Evolutionary conservation across 2,329 filamentous ascomycete genomes (phyloP), one percentile per base, ranked within the genome.

Genomic region (Colletotrichum chlorophyti): DNA sequence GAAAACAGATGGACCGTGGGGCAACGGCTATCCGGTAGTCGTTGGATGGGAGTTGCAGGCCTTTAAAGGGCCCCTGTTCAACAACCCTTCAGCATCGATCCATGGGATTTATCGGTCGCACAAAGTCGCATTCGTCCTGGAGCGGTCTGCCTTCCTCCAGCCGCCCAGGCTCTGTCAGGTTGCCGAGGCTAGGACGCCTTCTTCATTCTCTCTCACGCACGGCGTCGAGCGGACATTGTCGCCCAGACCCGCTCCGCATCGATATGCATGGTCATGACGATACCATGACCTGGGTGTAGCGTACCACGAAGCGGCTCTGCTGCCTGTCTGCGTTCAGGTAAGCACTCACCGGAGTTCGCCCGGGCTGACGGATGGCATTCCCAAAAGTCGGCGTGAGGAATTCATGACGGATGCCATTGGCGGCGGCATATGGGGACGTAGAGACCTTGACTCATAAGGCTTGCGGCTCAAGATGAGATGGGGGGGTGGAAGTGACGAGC

Each of bases 301-400:
- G n/a, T 26, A 23, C 21, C 11, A 5, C 15, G 21, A 24, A 40
- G 31, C 41, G 17, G 24, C 35, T 10, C 15, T 53, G 31, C 35
- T 54, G 55, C 31, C 55, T 55, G 29, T 15, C 12, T 42, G 17
- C 23, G 21, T 49, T 27, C 24, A n/a, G n/a, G n/a, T n/a, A 41
- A 34, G 32, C 41, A 11, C 23, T 23, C 48, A 34, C 15, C 23
- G 23, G 40, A 48, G 23, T 15, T 45, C 47, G 47, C 24, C 9
- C 37, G 14, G 14, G 26, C 27, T 11, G 27, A 29, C 34, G 19
- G 38, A n/a, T 26, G 6, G 12, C 11, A 41, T 11, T n/a, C 24
- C 15, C 10, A n/a, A n/a, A 23, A 14, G n/a, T 21, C 19, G n/a
- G 14, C 15, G 10, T 14, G 5, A n/a, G n/a, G 31, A n/a, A 23